Conservation (phyloP, 768 basidiomycete genomes). For the Xanthoconium stramineum region DNA sequence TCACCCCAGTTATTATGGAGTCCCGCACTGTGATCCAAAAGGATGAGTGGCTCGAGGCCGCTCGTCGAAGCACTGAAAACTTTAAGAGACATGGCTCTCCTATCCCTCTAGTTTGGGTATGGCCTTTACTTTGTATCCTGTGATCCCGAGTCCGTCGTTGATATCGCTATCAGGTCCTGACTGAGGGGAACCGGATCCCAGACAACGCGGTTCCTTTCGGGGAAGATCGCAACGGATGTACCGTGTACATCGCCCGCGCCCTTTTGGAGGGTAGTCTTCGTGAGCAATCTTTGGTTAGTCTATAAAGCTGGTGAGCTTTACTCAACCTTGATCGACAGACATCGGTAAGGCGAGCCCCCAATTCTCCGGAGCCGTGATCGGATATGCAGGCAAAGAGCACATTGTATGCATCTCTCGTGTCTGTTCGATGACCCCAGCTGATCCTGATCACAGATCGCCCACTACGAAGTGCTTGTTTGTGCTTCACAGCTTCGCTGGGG, state of each 20-base stretch:
- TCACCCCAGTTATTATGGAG: slow-evolving; percentile 13
- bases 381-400: slow-evolving; percentile 34
- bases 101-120: slow-evolving; percentile 33
- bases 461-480: slow-evolving; percentile 36
- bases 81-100: slow-evolving; percentile 29
- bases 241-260: slow-evolving; percentile 30
- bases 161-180: slow-evolving; percentile 19
- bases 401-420: slow-evolving; percentile 19
- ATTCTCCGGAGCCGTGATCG: slow-evolving; percentile 30
- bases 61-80: slow-evolving; percentile 29
- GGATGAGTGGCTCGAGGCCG: slow-evolving; percentile 29
- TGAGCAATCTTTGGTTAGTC: slow-evolving; percentile 8
- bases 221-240: slow-evolving; percentile 28
- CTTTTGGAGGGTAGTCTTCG: slow-evolving; percentile 31
- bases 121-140: background rate
- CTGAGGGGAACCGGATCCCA: slow-evolving; percentile 31
- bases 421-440: background rate
- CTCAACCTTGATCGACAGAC: slow-evolving; percentile 17
- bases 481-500: slow-evolving; percentile 34
- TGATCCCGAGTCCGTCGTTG: background rate
- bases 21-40: slow-evolving; percentile 18
- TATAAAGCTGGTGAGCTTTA: background rate
- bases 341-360: slow-evolving; percentile 35
- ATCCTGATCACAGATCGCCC: slow-evolving; percentile 21
- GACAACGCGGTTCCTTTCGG: slow-evolving; percentile 34